phyloP scores from a whole-genome alignment of 805 yeast species.

The Nakazawaea wyomingensis region DNA sequence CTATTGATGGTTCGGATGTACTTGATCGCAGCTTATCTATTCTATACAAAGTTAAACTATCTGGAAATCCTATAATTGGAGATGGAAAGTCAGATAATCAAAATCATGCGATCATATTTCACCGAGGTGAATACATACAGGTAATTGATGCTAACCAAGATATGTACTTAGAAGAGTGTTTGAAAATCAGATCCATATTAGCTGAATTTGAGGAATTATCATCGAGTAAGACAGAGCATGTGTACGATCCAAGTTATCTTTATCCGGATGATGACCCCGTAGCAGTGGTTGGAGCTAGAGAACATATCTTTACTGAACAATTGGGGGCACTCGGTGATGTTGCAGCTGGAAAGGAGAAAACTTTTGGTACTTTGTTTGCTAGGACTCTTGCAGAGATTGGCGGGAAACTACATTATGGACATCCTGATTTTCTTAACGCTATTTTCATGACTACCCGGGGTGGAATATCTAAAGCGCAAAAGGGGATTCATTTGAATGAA shows the following conservation, averaged over 20 bases:
- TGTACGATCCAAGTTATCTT: conserved; percentile 52
- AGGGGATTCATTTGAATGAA: conserved; percentile 87
- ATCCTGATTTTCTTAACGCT: conserved; percentile 90
- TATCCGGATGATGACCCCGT: conserved; percentile 48
- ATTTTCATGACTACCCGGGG: conserved; percentile 94
- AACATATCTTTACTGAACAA: conserved; percentile 88
- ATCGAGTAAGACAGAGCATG: conserved; percentile 38
- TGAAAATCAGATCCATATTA: conserved; percentile 80
- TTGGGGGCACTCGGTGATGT: conserved; percentile 92
- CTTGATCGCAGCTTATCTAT: conserved; percentile 46
- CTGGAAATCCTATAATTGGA: conserved; percentile 93
- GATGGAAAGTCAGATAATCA: conserved; percentile 97
- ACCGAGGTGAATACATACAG: conserved; percentile 92
- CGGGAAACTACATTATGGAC: conserved; percentile 93
- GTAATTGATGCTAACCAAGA: conserved; percentile 96
- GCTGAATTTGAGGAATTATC: conserved; percentile 87
- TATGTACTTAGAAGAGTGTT: conserved; percentile 89
- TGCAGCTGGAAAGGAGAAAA: conserved; percentile 97
- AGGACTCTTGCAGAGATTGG: conserved; percentile 91
- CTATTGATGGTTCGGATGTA: conserved; percentile 30
- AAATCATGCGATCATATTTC: conserved; percentile 78
- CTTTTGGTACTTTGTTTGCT: conserved; percentile 93
- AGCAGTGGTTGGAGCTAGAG: conserved; percentile 93
- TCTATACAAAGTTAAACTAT: conserved; percentile 55
- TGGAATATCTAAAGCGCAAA: conserved; percentile 92